These are phyloP conservation scores for Picea glauca DNA, from an alignment of 75 land plant species.

Conservation along the genomic window DNA sequence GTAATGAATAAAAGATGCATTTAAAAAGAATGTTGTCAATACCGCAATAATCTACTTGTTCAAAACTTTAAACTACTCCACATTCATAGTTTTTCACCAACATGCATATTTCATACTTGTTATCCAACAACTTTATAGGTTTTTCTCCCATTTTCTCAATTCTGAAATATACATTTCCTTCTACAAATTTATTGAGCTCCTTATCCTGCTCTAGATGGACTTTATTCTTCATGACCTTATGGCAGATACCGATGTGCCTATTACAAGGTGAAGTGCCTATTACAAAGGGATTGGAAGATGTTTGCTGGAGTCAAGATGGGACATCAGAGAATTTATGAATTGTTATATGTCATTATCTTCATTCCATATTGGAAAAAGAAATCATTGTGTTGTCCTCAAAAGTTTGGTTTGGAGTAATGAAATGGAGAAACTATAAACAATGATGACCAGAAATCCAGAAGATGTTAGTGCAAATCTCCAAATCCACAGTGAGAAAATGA, in stretches of 20 bases:
- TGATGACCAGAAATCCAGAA: too few species aligned
- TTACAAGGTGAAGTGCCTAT: too few species aligned
- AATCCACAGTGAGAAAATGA: too few species aligned
- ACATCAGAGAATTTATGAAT: too few species aligned
- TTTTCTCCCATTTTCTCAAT: background rate
- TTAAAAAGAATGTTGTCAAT: background rate
- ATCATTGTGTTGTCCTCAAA: background rate
- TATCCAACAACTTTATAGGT: background rate
- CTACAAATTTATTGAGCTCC: background rate
- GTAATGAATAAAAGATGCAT: background rate
- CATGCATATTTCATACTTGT: background rate
- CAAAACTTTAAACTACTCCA: background rate
- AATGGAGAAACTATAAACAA: background rate
- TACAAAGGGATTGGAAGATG: too few species aligned
- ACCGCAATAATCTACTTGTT: background rate
- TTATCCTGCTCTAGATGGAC: background rate
- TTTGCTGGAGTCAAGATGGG: too few species aligned
- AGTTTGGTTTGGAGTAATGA: background rate
- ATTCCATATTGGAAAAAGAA: background rate
- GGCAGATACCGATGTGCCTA: too few species aligned
- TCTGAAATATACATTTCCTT: background rate
- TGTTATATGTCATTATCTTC: background rate
- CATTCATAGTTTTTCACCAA: background rate
- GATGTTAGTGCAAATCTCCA: too few species aligned
- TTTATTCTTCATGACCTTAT: background rate